Percentiles rank a stretch among this genome's conserved stretches.
Evolutionary conservation across 73 alveolate genomes (phyloP).

Genomic region (Tetrahymena thermophila): DNA sequence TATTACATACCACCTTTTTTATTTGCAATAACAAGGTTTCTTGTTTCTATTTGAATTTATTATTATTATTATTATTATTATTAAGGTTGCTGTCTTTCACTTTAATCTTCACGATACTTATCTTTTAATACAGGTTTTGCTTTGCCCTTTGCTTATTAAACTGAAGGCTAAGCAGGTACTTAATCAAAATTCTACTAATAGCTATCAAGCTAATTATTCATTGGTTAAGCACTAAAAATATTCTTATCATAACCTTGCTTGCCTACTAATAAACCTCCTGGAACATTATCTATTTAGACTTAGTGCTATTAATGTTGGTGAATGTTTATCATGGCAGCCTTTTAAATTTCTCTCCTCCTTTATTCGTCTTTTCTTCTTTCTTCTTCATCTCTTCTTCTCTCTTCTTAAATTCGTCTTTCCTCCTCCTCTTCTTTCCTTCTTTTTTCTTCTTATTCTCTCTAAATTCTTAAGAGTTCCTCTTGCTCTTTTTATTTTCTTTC

Average conservation of each 20-base stretch:
- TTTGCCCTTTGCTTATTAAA: neutral
- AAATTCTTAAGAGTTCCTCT: neutral
- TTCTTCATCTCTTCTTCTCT: neutral
- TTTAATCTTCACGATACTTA: neutral
- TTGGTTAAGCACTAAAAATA: neutral
- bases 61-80: neutral
- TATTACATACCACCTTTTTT: neutral
- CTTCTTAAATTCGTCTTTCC: neutral
- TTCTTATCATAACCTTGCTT: neutral
- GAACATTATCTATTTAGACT: neutral
- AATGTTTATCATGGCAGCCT: neutral
- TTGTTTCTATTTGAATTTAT: neutral
- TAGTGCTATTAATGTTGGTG: neutral
- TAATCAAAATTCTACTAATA: neutral
- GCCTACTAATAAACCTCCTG: neutral
- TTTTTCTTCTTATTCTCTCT: neutral
- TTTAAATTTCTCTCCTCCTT: neutral
- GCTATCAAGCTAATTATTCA: neutral
- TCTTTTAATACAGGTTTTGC: neutral
- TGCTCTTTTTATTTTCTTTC: neutral
- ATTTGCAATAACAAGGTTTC: neutral
- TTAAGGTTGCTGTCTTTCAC: neutral
- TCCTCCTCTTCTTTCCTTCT: neutral
- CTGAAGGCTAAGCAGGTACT: neutral
- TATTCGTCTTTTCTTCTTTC: neutral